Evolutionary conservation across 495 filamentous ascomycete genomes (phyloP).

Genomic region (Cercophora scortea): DNA sequence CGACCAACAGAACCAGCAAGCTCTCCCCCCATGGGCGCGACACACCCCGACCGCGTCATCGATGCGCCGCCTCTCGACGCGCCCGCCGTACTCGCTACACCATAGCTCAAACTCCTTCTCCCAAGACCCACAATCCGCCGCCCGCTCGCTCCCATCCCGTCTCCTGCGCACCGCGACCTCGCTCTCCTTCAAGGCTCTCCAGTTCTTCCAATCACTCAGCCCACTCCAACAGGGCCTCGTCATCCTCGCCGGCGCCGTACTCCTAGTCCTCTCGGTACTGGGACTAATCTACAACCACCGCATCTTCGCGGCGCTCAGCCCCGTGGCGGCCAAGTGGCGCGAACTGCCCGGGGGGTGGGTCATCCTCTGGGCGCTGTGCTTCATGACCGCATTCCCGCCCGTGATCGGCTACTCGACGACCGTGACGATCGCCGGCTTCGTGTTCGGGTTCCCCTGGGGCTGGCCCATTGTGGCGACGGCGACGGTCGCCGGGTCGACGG

Average conservation of each 20-base stretch:
- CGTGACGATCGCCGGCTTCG: constrained; percentile 80
- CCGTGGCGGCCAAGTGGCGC: constrained; percentile 67
- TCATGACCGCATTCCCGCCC: constrained; percentile 78
- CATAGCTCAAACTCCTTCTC: neutral
- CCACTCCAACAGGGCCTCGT: constrained; percentile 54
- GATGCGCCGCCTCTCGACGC: neutral
- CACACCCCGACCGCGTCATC: neutral
- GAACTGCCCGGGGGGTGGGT: constrained; percentile 62
- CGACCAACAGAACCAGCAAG: neutral
- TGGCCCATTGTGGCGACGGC: constrained; percentile 81
- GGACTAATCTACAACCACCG: constrained; percentile 69
- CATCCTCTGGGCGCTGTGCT: constrained; percentile 70
- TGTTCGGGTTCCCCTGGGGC: constrained; percentile 88
- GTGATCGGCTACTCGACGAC: constrained; percentile 83
- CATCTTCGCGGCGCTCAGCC: constrained; percentile 65
- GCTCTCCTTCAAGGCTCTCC: constrained; percentile 10
- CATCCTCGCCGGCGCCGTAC: constrained; percentile 38
- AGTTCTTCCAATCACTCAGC: constrained; percentile 39
- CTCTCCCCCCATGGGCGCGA: neutral
- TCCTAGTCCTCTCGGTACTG: constrained; percentile 43
- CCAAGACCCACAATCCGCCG: neutral
- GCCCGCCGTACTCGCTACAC: neutral
- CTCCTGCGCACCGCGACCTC: constrained; percentile 11
- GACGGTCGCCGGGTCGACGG: constrained; percentile 68
- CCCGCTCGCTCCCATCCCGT: neutral